These are phyloP conservation scores for Lipomyces sp. DNA, from an alignment of 805 yeast species.

Conservation along the genomic window DNA sequence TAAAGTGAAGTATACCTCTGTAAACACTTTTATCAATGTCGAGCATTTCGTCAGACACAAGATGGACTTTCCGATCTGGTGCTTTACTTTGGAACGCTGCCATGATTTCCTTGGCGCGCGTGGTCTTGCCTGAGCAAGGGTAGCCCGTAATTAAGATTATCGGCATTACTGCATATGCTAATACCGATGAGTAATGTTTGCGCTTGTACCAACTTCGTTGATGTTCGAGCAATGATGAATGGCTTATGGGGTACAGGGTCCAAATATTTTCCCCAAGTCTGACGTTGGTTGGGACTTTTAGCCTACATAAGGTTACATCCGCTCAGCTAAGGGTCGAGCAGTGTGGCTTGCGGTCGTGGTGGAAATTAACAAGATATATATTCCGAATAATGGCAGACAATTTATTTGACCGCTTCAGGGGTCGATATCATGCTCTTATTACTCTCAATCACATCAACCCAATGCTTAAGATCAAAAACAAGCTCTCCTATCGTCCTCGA, in stretches of 20 bases:
- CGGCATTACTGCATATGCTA: conserved; percentile 65
- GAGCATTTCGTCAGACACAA: conserved; percentile 77
- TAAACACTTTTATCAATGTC: conserved; percentile 74
- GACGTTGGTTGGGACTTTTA: no score
- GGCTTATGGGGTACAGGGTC: no score
- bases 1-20: conserved; percentile 37
- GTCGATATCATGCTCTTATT: conserved; percentile 15
- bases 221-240: background rate
- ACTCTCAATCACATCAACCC: conserved; percentile 16
- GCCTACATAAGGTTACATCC: no score
- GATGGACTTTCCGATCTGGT: conserved; percentile 60
- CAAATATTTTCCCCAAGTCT: no score
- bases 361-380: background rate
- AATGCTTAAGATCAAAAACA: conserved; percentile 14
- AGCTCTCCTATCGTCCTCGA: conserved; percentile 1
- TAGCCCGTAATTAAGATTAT: conserved; percentile 79
- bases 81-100: conserved; percentile 58
- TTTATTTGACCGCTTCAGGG: background rate
- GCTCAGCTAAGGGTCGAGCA: no score
- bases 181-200: background rate
- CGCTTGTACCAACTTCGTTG: background rate
- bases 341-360: no score
- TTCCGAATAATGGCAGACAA: background rate
- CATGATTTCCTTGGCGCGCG: conserved; percentile 65
- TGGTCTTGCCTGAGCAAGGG: conserved; percentile 84